A percentile compares a stretch with the other conserved stretches of the same genome.
phyloP scores from a whole-genome alignment of 768 basidiomycete species.

The Hygrophorus pudorinus region DNA sequence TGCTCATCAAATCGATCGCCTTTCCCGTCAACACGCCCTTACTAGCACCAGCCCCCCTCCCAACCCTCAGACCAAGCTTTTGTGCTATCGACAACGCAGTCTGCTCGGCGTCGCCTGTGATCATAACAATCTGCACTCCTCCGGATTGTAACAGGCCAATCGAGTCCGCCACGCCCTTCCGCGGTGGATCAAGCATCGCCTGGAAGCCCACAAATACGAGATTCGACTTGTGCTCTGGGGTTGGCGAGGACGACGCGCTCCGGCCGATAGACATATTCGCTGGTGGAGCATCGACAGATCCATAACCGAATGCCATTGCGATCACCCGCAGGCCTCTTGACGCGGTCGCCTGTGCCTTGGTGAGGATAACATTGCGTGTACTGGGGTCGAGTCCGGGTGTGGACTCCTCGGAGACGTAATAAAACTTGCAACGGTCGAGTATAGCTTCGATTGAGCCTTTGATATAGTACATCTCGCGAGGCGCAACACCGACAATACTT shows the following conservation, averaged over 20 bases:
- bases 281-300: slow-evolving; percentile 35
- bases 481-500: slow-evolving; percentile 20
- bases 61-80: slow-evolving; percentile 72
- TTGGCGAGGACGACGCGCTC: slow-evolving; percentile 6
- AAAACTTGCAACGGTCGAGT: slow-evolving; percentile 78
- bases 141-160: slow-evolving; percentile 72
- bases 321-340: slow-evolving; percentile 76
- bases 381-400: slow-evolving; percentile 68
- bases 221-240: slow-evolving; percentile 32
- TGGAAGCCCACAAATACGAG: slow-evolving; percentile 89
- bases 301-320: slow-evolving; percentile 86
- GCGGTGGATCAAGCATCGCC: slow-evolving; percentile 92
- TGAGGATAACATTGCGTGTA: slow-evolving; percentile 56
- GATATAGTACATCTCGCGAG: slow-evolving; percentile 77
- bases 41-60: slow-evolving; percentile 45
- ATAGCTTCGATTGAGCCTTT: slow-evolving; percentile 90
- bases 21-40: slow-evolving; percentile 58
- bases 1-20: slow-evolving; percentile 77
- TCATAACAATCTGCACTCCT: slow-evolving; percentile 97
- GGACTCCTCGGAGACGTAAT: slow-evolving; percentile 84
- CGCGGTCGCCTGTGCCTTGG: slow-evolving; percentile 64
- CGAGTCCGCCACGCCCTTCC: slow-evolving; percentile 88
- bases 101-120: slow-evolving; percentile 89
- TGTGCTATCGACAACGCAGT: slow-evolving; percentile 86
- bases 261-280: slow-evolving; percentile 7